Base-by-base conservation (phyloP, 306 rosid species). In the Castanea crenata region DNA sequence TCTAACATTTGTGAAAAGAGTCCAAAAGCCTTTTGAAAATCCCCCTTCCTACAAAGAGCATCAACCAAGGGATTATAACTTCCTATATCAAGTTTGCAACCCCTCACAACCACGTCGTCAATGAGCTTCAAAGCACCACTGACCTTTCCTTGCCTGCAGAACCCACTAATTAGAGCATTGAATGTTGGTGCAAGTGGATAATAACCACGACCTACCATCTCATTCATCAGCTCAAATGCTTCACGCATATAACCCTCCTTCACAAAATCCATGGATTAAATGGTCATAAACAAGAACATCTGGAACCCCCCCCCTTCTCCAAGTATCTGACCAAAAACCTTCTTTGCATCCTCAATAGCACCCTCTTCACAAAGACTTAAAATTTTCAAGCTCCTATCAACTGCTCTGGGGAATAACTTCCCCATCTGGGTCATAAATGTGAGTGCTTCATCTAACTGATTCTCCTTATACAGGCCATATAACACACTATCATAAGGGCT, bases 401-500 rank as follows among this genome's bases (percentile, higher is more conserved):
- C 90, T 20, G 88, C 94, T 83, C 88, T 79, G 18, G 98, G 97
- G 86, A 91, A 93, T 72, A 88, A 27, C 41, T 73, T 83, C 52
- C 19, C 88, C 89, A 88, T 82, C 78, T 79, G 80, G 68, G 62
- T 75, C 15, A 93, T 86, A 83, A 89, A 91, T 56, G 83, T 86
- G 15, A 81, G 63, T 31, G 89, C 97, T 69, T 91, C 91, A 7
- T 86, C 85, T 11, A 72, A 76, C 57, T 79, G 88, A 51, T 79
- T 77, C 81, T 88, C 86, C 82, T 86, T 91, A 55, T 87, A 93
- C 4, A 91, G 73, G 68, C 97, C 98, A 79, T 89, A 91, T 51
- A 91, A 46, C 68, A 93, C 81, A 83, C 94, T 90, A 51, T 93
- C 91, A 80, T 85, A 93, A 69, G 97, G 94, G 83, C 89, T 84